phyloP scores from a whole-genome alignment of 495 filamentous ascomycete species.

The Penicillium verhagenii region DNA sequence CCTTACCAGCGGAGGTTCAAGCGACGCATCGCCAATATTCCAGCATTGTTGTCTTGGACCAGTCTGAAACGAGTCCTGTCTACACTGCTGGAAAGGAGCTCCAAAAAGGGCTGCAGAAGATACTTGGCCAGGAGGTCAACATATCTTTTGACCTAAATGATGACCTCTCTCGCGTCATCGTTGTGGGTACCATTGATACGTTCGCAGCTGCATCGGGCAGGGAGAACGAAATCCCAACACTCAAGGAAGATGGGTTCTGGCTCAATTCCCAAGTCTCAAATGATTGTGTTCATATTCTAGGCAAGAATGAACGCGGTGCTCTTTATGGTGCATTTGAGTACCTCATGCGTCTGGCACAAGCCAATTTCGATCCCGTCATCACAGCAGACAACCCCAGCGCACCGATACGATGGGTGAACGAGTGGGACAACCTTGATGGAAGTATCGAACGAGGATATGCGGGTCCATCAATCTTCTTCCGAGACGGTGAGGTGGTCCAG shows the following conservation, averaged over 20 bases:
- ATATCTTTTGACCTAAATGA: conserved; percentile 29
- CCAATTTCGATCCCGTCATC: conserved; percentile 54
- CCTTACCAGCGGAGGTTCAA: conserved; percentile 43
- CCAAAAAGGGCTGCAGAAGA: conserved; percentile 53
- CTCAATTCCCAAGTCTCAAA: conserved; percentile 44
- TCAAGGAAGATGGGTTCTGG: conserved; percentile 65
- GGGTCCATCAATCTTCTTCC: conserved; percentile 70
- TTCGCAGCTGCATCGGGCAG: conserved; percentile 41
- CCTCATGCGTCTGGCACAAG: conserved; percentile 61
- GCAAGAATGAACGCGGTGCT: conserved; percentile 65
- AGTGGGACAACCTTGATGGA: conserved; percentile 75
- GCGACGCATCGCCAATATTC: conserved; percentile 35
- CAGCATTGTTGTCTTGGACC: conserved; percentile 55
- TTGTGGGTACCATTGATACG: conserved; percentile 57
- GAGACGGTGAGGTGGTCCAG: conserved; percentile 48
- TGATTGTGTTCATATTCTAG: conserved; percentile 54
- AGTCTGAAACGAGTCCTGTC: conserved; percentile 51
- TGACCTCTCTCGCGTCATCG: conserved; percentile 33
- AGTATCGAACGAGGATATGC: conserved; percentile 68
- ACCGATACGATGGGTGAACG: conserved; percentile 67
- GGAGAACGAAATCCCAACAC: conserved; percentile 32
- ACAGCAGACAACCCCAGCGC: conserved; percentile 57
- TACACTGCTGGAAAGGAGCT: conserved; percentile 59
- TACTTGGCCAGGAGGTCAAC: conserved; percentile 47
- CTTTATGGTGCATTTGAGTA: conserved; percentile 72